Evolutionary conservation across 495 filamentous ascomycete species (phyloP), one percentile per base, ranked within the genome.

Genomic region (Penicillium robsamsonii): DNA sequence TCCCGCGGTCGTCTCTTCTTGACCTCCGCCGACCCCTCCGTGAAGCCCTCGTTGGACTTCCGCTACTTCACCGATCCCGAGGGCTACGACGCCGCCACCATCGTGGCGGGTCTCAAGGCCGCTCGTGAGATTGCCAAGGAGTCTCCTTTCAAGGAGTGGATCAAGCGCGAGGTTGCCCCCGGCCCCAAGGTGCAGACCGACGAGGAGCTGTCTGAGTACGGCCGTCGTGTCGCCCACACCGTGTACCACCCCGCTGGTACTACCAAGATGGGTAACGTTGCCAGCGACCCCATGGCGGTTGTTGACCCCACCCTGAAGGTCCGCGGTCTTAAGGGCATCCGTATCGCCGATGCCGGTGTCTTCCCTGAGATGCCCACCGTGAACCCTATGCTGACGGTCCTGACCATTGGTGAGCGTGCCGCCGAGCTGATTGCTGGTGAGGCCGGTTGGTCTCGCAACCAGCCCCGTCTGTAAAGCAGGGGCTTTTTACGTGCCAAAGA

Each of bases 191-290:
- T 90, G 13, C 79, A 84, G 59, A 83, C 82, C 3, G 87, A 93
- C 58, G 85, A 88, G 62, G 87, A 82, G 45, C 76, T 93, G 12
- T 83, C 78, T 57, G 84, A 90, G 75, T 92, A 92, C 67, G 88
- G 83, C 29, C 78, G 89, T 31, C 80, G 79, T 29, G 88, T 83
- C 3, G 89, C 89, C 13, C 89, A 92, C 67, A 94, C 89, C 1
- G 89, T 94, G 5, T 94, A 94, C 68, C 90, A 94, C 68, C 90
- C 90, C 0, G 87, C 87, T 30, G 89, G 90, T 49, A 94, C 90
- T 25, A 91, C 90, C 47, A 92, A 89, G 78, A 94, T 94, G 90
- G 90, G 90, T 18, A 81, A 89, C 67, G 68, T 83, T 10, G 64
- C 65, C 13, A 76, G 74, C 33, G 87, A 92, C 61, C 74, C 76